A percentile compares a stretch with the other conserved stretches of the same genome.
Conservation (phyloP, 495 filamentous ascomycete genomes). For the Aspergillus sclerotioniger region DNA sequence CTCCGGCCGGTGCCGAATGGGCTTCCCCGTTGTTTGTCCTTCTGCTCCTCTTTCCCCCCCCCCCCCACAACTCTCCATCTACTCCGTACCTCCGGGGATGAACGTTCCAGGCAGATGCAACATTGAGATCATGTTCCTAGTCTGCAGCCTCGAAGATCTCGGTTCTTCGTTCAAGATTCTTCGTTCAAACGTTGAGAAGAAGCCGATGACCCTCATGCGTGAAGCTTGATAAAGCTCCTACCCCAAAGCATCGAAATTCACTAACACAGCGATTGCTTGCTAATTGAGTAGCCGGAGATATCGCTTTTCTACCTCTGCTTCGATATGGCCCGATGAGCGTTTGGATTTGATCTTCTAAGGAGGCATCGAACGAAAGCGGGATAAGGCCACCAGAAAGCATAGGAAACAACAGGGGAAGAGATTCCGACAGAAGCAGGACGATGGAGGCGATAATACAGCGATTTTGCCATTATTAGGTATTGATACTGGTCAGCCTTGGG, state of each 20-base stretch:
- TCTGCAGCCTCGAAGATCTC: background rate
- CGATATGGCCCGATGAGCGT: too few species aligned
- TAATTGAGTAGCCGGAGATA: background rate
- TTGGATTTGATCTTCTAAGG: too few species aligned
- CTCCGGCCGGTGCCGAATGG: conserved; percentile 7
- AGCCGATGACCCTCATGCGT: background rate
- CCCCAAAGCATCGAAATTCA: background rate
- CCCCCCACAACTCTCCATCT: background rate
- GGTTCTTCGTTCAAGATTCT: background rate
- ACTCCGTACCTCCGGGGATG: too few species aligned
- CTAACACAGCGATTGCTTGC: background rate
- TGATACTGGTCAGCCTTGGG: too few species aligned
- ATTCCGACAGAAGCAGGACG: too few species aligned
- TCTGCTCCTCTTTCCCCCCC: background rate
- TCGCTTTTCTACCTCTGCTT: background rate
- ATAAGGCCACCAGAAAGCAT: too few species aligned
- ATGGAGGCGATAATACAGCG: too few species aligned
- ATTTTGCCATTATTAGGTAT: too few species aligned
- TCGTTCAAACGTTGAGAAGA: background rate
- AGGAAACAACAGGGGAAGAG: too few species aligned
- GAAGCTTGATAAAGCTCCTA: background rate
- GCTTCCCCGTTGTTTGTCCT: background rate
- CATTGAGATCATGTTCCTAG: background rate
- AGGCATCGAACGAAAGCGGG: too few species aligned
- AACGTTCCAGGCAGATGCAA: background rate